These are phyloP conservation scores for Eucalyptus pauciflora DNA, from an alignment of 345 rosid species.

Conservation along the genomic window DNA sequence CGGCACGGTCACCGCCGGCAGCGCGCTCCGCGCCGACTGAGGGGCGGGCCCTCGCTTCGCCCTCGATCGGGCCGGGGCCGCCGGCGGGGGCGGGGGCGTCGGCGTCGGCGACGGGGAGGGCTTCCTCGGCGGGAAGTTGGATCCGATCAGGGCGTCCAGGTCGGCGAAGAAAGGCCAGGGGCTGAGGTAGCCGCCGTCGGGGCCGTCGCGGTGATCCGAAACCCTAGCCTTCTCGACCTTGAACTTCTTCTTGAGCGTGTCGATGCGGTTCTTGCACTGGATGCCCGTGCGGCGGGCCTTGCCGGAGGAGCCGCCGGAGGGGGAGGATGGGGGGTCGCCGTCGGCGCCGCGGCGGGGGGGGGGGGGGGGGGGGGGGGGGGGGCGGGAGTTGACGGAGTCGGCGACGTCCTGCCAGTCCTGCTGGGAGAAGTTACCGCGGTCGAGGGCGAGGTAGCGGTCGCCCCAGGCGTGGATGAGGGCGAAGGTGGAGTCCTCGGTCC, in stretches of 20 bases:
- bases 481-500: constrained; percentile 78
- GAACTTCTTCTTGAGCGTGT: constrained; percentile 41
- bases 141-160: constrained; percentile 24
- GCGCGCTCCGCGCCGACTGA: not conserved
- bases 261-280: constrained; percentile 52
- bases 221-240: constrained; percentile 40
- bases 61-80: not conserved
- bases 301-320: not conserved
- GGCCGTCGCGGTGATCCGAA: constrained; percentile 1
- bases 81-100: not conserved
- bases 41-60: not conserved
- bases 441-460: constrained; percentile 52
- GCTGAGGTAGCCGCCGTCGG: not conserved
- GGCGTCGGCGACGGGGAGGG: not conserved
- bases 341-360: not conserved
- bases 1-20: constrained; percentile 2
- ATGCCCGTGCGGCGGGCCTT: constrained; percentile 32
- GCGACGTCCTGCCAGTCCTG: constrained; percentile 50
- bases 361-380: not conserved
- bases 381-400: constrained; percentile 33
- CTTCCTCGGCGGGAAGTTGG: constrained; percentile 11
- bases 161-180: constrained; percentile 29
- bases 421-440: constrained; percentile 79
- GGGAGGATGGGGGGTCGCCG: not conserved
- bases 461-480: constrained; percentile 87